Evolutionary conservation across 352 stramenopile genomes (phyloP), one percentile per base, ranked within the genome.

Genomic region (Pythium oligandrum): DNA sequence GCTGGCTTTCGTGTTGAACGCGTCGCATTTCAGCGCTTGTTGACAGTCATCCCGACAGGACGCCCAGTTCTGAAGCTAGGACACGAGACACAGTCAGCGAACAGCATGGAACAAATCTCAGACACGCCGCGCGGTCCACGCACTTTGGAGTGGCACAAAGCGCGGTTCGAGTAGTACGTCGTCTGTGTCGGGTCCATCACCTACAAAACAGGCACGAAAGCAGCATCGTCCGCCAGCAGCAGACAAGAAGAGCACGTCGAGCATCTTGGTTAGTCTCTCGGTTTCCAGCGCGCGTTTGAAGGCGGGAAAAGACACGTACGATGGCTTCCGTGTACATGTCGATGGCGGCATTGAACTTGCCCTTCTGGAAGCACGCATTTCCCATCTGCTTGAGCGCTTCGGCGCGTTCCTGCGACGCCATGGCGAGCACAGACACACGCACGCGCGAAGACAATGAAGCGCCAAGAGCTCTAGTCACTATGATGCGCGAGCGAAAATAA

Each of bases 241-340:
- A 26, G 17, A 26, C 17, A 26, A 26, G 17, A 26, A 26, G 17
- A 26, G 17, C 17, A 26, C 17, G 17, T 26, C 17, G 17, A 26
- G 17, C 17, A 26, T 26, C 17, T 26, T 26, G 17, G 17, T 26
- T 26, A 26, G 17, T 26, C 17, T 26, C 17, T 26, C 17, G 17
- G 17, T 0, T 26, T 26, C 17, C 17, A 26, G 17, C 17, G 17
- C 17, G 17, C 17, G 17, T 26, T 26, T 26, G 17, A 26, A 26
- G 17, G 17, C 17, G 17, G 17, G 17, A 3, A 60, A 1, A 44
- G 48, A 12, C 11, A 73, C 66, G 58, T 73, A 87, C 83, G 55
- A 93, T 93, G 12, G 83, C 83, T 55, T 90, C 78, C 3, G 83
- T 93, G 63, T 93, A 93, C 75, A 88, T 88, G 68, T 93, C 83